Conservation (phyloP, 2,329 filamentous ascomycete species). For the Elsinoe australis region DNA sequence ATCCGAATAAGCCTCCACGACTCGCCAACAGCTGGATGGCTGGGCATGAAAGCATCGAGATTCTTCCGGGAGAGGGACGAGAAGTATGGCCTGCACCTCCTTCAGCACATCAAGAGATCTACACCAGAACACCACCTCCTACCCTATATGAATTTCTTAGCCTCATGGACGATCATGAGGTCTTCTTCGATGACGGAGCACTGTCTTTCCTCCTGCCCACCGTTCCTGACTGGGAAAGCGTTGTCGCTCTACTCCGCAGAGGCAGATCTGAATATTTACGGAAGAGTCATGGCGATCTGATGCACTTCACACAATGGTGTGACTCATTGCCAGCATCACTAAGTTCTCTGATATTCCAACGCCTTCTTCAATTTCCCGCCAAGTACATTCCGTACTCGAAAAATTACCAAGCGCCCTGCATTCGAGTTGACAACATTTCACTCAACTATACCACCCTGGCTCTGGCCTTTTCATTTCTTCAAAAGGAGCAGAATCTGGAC, state of each 20-base stretch:
- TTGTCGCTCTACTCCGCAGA: constrained; percentile 50
- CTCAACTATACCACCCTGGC: background rate
- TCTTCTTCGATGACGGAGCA: constrained; percentile 41
- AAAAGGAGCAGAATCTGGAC: background rate
- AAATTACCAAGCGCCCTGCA: background rate
- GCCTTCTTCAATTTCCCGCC: constrained; percentile 41
- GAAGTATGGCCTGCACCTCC: constrained; percentile 50
- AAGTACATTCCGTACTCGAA: background rate
- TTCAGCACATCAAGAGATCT: constrained; percentile 58
- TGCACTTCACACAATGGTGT: background rate
- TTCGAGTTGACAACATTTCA: background rate
- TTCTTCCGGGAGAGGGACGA: constrained; percentile 53
- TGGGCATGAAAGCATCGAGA: background rate
- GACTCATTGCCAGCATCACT: constrained; percentile 20
- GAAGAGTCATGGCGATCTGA: constrained; percentile 22
- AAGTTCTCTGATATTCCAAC: constrained; percentile 36
- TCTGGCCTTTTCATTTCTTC: background rate
- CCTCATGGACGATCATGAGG: constrained; percentile 46
- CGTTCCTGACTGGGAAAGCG: constrained; percentile 25
- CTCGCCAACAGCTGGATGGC: constrained; percentile 21
- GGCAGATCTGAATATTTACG: constrained; percentile 38
- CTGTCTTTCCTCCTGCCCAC: constrained; percentile 24
- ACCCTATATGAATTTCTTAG: constrained; percentile 51
- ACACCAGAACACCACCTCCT: constrained; percentile 55
- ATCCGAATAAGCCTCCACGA: constrained; percentile 3